Percentiles rank a stretch among this genome's conserved stretches.
Evolutionary conservation across 78 protist species (phyloP).

Genomic region (Planoprotostelium fungivorum): DNA sequence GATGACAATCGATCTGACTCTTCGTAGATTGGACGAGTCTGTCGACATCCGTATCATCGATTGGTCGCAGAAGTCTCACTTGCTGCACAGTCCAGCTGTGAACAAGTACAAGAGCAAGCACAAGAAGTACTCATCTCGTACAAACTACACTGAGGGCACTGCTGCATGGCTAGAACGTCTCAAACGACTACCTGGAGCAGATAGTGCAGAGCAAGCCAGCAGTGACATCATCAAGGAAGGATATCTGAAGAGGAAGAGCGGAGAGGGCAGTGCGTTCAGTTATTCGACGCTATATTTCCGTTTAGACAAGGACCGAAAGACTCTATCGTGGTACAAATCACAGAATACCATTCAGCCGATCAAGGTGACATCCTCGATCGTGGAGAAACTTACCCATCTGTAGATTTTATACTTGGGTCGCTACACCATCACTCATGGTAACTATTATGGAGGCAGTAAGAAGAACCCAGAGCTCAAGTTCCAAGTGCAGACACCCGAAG

Average conservation of each 20-base stretch:
- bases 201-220: not conserved
- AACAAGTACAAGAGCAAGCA: not conserved
- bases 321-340: not conserved
- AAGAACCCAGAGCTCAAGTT: not conserved
- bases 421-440: not conserved
- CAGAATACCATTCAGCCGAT: not conserved
- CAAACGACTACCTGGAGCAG: not conserved
- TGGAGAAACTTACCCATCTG: not conserved
- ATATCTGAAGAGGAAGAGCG: not conserved
- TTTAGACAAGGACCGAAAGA: not conserved
- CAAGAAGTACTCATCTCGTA: not conserved
- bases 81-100: not conserved
- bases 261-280: not conserved
- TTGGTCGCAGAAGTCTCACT: not conserved
- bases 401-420: not conserved
- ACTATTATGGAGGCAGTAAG: not conserved
- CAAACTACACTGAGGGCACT: not conserved
- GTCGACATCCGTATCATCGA: not conserved
- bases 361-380: not conserved
- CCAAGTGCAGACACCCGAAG: not conserved
- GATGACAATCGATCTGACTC: no score
- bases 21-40: not conserved
- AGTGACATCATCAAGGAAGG: not conserved
- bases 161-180: not conserved
- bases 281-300: not conserved